Evolutionary conservation across 768 basidiomycete species (phyloP), one percentile per base, ranked within the genome.

Genomic region (Punctularia strigosozonata): DNA sequence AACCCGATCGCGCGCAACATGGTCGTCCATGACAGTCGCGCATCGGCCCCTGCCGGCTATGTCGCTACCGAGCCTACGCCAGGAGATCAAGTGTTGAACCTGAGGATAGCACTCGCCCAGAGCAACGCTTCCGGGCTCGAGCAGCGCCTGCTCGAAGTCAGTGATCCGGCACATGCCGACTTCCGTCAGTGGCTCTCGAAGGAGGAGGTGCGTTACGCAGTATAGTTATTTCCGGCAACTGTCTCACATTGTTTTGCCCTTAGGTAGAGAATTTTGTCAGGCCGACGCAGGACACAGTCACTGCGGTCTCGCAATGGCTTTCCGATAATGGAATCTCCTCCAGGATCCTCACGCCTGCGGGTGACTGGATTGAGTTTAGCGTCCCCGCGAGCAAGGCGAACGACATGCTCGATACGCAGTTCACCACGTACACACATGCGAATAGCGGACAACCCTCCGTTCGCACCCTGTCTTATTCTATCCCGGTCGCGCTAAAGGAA

Each of bases 81-180:
- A 8, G 10, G 8, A 10, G 33, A 45, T 42, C 15, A 22, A 18
- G 28, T 30, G 10, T 15, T 30, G 28, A 39, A 36, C 18, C 40
- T 54, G 26, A 46, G 49, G 30, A 73, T 80, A 33, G 77, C 64
- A 17, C 65, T 80, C 20, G 65, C 64, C 6, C 75, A 74, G 44
- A 63, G 64, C 18, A 62, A 72, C 48, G 75, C 76, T 46, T 46
- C 53, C 28, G 50, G 55, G 19, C 51, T 78, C 39, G 73, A 77
- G 48, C 53, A 66, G 25, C 68, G 71, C 32, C 53, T 79, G 4
- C 70, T 61, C 51, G 69, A 77, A 52, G 60, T 76, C n/a, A 75
- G 73, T 47, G 62, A 77, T 48, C 77, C 76, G 0, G 54, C 53
- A 32, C 74, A 77, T 41, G 43, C 28, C 10, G 15, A 30, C 10